Base-by-base conservation (phyloP, 805 yeast genomes). In the Priceomyces castillae region DNA sequence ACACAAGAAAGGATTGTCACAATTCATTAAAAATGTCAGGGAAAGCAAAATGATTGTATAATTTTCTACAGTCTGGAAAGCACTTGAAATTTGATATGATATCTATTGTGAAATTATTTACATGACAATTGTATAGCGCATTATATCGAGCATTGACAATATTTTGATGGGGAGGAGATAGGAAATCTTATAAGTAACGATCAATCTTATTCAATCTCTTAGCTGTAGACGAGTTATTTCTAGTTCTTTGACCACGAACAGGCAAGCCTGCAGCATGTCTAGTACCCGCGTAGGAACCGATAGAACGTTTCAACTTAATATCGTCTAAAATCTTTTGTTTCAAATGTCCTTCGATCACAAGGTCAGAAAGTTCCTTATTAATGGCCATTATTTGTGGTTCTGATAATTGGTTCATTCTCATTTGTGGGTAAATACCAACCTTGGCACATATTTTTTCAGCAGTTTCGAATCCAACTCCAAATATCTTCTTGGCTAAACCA, bases 401-500 rank as follows among this genome's bases (percentile, higher is more conserved):
- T 22, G 85, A 73, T 30, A 94, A 77, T 65, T 94, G 96, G 62
- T 87, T 94, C 86, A 90, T 84, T 67, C 96, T 81, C 95, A 92
- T 90, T 61, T 78, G 74, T 37, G 98, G 98, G 59, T 90, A 92
- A 46, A 94, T 78, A 9, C 96, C 97, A 17, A 92, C 79, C 59
- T 82, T 88, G 31, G 97, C 82, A 62, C 97, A 90, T 41, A 94
- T 73, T 55, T 74, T 72, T 49, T 78, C 78, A 2, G 97, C 92
- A 7, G 86, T 80, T 42, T 69, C 63, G 37, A 69, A 64, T n/a
- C 98, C 97, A 33, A 94, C 72, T 23, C 98, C 99, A 61, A 86
- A 90, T 51, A 94, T 84, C 49, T 82, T 83, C 44, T 84, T 77
- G 18, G 90, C 82, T 49, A 94, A 73, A 3, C 95, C 98, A 50